These are phyloP conservation scores for Thelonectria rubi DNA, from an alignment of 2,329 filamentous ascomycete species.

Conservation along the genomic window DNA sequence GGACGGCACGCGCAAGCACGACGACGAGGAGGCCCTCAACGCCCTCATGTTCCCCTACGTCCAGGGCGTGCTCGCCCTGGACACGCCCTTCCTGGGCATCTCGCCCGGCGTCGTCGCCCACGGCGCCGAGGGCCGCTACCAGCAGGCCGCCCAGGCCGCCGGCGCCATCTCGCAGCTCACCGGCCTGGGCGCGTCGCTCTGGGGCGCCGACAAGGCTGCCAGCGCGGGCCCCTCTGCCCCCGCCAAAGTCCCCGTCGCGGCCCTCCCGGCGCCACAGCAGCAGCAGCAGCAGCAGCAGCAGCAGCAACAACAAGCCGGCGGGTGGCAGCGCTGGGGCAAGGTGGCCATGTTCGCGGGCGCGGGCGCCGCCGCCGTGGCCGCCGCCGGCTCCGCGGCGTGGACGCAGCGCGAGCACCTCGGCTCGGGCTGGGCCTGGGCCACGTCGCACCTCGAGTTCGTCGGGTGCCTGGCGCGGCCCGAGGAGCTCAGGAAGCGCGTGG, in stretches of 20 bases:
- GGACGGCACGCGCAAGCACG: conserved; percentile 51
- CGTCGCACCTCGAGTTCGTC: conserved; percentile 92
- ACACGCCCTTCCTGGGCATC: conserved; percentile 90
- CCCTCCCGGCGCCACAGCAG: no score
- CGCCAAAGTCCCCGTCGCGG: conserved; percentile 31
- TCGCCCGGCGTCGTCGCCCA: conserved; percentile 85
- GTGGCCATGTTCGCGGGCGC: conserved; percentile 88
- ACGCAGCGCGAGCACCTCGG: conserved; percentile 82
- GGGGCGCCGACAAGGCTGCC: conserved; percentile 58
- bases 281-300: conserved; percentile 43
- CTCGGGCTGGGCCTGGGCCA: conserved; percentile 81
- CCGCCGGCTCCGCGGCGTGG: conserved; percentile 86
- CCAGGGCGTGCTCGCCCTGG: conserved; percentile 89
- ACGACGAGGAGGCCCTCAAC: conserved; percentile 55
- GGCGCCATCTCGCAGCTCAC: conserved; percentile 73
- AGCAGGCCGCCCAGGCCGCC: conserved; percentile 71
- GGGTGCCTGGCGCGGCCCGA: conserved; percentile 86
- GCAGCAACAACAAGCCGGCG: conserved; percentile 21
- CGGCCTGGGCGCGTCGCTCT: conserved; percentile 73
- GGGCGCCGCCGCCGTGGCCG: conserved; percentile 77
- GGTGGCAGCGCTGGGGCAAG: conserved; percentile 88
- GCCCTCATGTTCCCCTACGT: conserved; percentile 92
- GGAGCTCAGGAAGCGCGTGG: conserved; percentile 79
- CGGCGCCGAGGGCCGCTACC: conserved; percentile 87
- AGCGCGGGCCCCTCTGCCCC: conserved; percentile 43